Conservation (phyloP, 306 rosid genomes). For the Quercus rubra region DNA sequence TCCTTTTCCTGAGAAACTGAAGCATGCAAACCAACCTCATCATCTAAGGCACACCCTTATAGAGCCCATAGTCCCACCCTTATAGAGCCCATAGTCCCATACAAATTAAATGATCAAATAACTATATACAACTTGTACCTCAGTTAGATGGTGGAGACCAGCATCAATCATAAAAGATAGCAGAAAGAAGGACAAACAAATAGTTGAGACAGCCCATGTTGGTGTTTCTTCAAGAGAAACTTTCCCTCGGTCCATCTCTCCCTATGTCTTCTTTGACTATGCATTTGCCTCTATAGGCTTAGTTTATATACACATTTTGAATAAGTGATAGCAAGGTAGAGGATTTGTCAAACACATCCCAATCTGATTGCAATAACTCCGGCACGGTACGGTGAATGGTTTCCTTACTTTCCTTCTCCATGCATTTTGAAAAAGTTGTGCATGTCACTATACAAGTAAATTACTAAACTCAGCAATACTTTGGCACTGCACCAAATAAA, state of each 20-base stretch:
- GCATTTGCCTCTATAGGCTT: background rate
- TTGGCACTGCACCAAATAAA: too few relatives aligned
- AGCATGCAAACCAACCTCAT: background rate
- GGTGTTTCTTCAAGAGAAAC: constrained; percentile 55
- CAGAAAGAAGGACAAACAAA: constrained; percentile 37
- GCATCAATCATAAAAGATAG: constrained; percentile 47
- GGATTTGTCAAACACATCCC: too few relatives aligned
- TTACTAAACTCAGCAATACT: too few relatives aligned
- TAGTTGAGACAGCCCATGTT: constrained; percentile 61
- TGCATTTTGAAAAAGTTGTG: too few relatives aligned
- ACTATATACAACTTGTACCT: constrained; percentile 17
- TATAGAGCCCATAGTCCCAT: background rate
- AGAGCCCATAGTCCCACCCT: background rate
- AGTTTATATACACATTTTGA: too few relatives aligned
- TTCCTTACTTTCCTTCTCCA: too few relatives aligned
- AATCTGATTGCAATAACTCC: too few relatives aligned
- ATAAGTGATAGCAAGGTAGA: too few relatives aligned
- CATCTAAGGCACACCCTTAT: background rate
- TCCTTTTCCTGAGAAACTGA: constrained; percentile 42
- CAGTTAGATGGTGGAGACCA: constrained; percentile 38
- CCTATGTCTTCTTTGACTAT: background rate
- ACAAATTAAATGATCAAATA: background rate
- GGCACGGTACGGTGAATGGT: too few relatives aligned
- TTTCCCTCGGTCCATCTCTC: constrained; percentile 23
- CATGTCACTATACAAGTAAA: too few relatives aligned